Conservation (phyloP, 176 grass and related monocot genomes). For the Themeda triandra region DNA sequence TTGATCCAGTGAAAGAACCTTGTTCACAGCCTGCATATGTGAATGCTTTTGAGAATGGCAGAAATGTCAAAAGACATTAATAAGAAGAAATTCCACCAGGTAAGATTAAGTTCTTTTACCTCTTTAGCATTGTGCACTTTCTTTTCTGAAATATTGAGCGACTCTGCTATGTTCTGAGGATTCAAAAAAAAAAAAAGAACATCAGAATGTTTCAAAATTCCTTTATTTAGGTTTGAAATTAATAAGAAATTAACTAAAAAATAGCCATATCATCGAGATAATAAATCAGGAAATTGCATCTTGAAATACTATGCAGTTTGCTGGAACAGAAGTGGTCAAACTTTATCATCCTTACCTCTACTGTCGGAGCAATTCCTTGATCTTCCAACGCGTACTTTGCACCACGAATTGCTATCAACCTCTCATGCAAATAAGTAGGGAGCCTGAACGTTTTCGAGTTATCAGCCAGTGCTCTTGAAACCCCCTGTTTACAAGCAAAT, state of each 20-base stretch:
- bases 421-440: slow-evolving; percentile 86
- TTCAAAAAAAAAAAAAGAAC: not conserved
- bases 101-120: slow-evolving; percentile 30
- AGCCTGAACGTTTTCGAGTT: slow-evolving; percentile 83
- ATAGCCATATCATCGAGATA: not conserved
- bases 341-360: slow-evolving; percentile 48
- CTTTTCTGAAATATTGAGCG: slow-evolving; percentile 73
- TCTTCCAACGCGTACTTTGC: slow-evolving; percentile 75
- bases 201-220: not conserved
- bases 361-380: slow-evolving; percentile 76
- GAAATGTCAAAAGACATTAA: slow-evolving; percentile 16
- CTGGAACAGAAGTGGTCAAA: not conserved
- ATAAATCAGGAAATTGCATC: not conserved
- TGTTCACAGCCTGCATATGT: slow-evolving; percentile 64
- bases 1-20: slow-evolving; percentile 86
- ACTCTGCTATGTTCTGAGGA: slow-evolving; percentile 75
- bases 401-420: slow-evolving; percentile 61
- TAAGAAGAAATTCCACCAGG: not conserved
- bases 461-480: slow-evolving; percentile 78
- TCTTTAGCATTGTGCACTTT: slow-evolving; percentile 81
- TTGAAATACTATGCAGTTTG: not conserved
- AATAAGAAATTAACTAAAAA: not conserved
- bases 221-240: not conserved
- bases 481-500: slow-evolving; percentile 55
- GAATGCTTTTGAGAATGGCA: slow-evolving; percentile 19